Evolutionary conservation across 257 asterid genomes (phyloP).

Genomic region (Scutellaria barbata): DNA sequence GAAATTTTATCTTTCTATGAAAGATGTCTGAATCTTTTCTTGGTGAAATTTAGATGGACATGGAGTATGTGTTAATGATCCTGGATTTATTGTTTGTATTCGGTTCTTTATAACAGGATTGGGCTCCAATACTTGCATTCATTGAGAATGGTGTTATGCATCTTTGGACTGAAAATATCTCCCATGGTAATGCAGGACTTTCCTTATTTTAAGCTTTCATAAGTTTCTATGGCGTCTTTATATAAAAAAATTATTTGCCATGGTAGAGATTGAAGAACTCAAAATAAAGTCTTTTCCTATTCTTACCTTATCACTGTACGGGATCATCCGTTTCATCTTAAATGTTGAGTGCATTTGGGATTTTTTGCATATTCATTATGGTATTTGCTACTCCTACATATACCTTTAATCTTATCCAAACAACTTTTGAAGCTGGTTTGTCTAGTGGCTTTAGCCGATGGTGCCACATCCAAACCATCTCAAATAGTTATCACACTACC

Average conservation of each 20-base stretch:
- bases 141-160: slow-evolving; percentile 58
- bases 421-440: slow-evolving; percentile 14
- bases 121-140: slow-evolving; percentile 70
- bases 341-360: slow-evolving; percentile 22
- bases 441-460: neutral
- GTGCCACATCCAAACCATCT: slow-evolving; percentile 7
- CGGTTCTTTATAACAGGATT: slow-evolving; percentile 63
- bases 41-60: slow-evolving; percentile 11
- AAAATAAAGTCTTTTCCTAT: slow-evolving; percentile 1
- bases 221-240: slow-evolving; percentile 3
- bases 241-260: slow-evolving; percentile 19
- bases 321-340: slow-evolving; percentile 16
- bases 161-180: slow-evolving; percentile 61
- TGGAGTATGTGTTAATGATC: slow-evolving; percentile 28
- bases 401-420: slow-evolving; percentile 15
- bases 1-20: neutral
- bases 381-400: neutral
- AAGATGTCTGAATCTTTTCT: slow-evolving; percentile 15
- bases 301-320: slow-evolving; percentile 1
- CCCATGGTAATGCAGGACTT: slow-evolving; percentile 57
- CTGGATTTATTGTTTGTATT: slow-evolving; percentile 29
- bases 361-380: slow-evolving; percentile 3
- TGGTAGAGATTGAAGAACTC: slow-evolving; percentile 19
- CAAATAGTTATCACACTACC: slow-evolving; percentile 1
- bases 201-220: slow-evolving; percentile 13